Conservation (phyloP, 2,329 filamentous ascomycete species). For the Verticillium zaregamsianum region DNA sequence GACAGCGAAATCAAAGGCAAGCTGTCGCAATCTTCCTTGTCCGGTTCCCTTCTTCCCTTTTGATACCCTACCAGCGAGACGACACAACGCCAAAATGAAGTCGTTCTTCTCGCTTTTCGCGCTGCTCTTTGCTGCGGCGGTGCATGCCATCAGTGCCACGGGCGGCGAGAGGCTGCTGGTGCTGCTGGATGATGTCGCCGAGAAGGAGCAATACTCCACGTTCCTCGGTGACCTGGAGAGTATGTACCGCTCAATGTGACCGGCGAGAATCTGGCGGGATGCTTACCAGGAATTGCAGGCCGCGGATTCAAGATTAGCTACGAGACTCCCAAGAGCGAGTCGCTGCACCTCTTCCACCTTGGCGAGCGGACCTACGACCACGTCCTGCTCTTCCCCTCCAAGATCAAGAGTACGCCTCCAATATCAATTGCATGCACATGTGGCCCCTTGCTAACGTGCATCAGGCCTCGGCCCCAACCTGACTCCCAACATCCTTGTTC, state of each 20-base stretch:
- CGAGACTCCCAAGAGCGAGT: constrained; percentile 77
- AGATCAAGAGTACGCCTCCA: constrained; percentile 69
- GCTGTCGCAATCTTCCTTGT: constrained; percentile 15
- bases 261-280: constrained; percentile 14
- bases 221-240: constrained; percentile 72
- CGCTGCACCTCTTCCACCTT: constrained; percentile 74
- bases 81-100: constrained; percentile 55
- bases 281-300: constrained; percentile 42
- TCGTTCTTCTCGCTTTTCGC: constrained; percentile 64
- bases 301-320: constrained; percentile 79
- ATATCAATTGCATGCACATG: not conserved
- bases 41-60: constrained; percentile 13
- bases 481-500: constrained; percentile 78
- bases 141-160: constrained; percentile 71
- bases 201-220: constrained; percentile 78
- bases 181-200: constrained; percentile 75
- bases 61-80: constrained; percentile 8
- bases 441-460: not conserved
- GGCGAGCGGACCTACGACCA: constrained; percentile 91
- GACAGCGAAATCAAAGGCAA: constrained; percentile 3
- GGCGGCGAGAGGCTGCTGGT: constrained; percentile 83
- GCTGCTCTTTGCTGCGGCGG: constrained; percentile 61
- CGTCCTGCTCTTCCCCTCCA: constrained; percentile 80
- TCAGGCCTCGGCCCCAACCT: constrained; percentile 80
- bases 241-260: constrained; percentile 30